phyloP scores from a whole-genome alignment of 768 basidiomycete species.

The Hericium rajendrae region DNA sequence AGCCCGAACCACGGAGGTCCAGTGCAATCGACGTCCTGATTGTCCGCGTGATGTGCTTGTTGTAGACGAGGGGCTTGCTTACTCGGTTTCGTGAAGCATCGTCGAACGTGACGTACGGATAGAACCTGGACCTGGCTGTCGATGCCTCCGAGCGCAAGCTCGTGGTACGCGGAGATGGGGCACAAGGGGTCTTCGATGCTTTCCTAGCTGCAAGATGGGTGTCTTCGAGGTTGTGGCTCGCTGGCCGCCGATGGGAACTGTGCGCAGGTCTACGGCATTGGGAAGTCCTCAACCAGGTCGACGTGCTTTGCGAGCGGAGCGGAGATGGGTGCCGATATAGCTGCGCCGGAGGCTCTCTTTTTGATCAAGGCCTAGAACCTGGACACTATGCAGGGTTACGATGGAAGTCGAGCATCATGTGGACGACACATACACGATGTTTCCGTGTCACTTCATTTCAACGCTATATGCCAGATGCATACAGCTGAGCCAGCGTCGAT shows the following conservation, averaged over 20 bases:
- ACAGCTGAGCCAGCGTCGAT: slow-evolving; percentile 39
- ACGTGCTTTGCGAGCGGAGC: not conserved
- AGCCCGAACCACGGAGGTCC: too few species aligned
- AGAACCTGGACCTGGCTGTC: slow-evolving; percentile 17
- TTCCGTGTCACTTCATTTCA: slow-evolving; percentile 40
- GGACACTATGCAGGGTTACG: slow-evolving; percentile 49
- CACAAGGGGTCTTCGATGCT: slow-evolving; percentile 34
- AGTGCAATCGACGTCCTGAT: slow-evolving; percentile 33
- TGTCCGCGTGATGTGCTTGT: slow-evolving; percentile 20
- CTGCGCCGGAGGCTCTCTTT: slow-evolving; percentile 15
- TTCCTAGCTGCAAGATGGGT: slow-evolving; percentile 34
- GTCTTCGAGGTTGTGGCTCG: slow-evolving; percentile 44
- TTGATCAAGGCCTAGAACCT: slow-evolving; percentile 48
- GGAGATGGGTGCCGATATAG: not conserved
- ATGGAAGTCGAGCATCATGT: slow-evolving; percentile 41
- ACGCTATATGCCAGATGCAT: slow-evolving; percentile 23
- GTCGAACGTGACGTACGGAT: slow-evolving; percentile 18
- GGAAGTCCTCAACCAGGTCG: slow-evolving; percentile 16
- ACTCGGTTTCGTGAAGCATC: slow-evolving; percentile 37
- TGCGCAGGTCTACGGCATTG: slow-evolving; percentile 32
- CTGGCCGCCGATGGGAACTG: slow-evolving; percentile 13
- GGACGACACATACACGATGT: slow-evolving; percentile 37
- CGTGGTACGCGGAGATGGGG: slow-evolving; percentile 58
- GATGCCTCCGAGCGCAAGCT: slow-evolving; percentile 41
- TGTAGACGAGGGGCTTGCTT: slow-evolving; percentile 47